phyloP scores from a whole-genome alignment of 2,329 filamentous ascomycete species.

The Epichloe aotearoae region DNA sequence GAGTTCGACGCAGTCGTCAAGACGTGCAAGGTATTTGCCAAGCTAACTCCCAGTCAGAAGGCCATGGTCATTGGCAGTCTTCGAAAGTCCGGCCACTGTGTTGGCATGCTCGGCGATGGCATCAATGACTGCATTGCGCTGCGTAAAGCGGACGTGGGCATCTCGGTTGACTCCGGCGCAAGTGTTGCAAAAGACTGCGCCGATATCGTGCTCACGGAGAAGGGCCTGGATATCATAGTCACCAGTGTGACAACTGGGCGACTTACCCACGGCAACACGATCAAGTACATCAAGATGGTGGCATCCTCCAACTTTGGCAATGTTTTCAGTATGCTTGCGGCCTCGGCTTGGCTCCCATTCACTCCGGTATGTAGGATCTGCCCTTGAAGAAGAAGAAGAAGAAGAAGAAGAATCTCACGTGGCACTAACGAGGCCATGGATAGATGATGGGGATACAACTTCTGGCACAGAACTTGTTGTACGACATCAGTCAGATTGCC shows the following conservation, averaged over 20 bases:
- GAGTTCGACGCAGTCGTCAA: constrained; percentile 12
- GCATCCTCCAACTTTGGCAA: constrained; percentile 19
- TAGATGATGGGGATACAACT: constrained; percentile 16
- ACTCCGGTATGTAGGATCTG: constrained; percentile 7
- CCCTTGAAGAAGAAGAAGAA: no score
- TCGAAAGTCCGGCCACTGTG: constrained; percentile 12
- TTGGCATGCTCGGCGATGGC: constrained; percentile 18
- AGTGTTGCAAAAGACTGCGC: constrained; percentile 17
- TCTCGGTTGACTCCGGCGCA: constrained; percentile 18
- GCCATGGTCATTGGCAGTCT: constrained; percentile 13
- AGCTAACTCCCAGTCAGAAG: constrained; percentile 16
- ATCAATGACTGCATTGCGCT: constrained; percentile 19
- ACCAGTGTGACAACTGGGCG: constrained; percentile 14
- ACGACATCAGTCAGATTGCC: constrained; percentile 18
- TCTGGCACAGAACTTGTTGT: constrained; percentile 16
- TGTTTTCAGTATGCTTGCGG: constrained; percentile 16
- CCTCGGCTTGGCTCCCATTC: constrained; percentile 17
- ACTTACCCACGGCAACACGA: constrained; percentile 16
- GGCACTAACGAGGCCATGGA: neutral
- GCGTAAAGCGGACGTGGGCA: constrained; percentile 15
- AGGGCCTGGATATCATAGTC: constrained; percentile 16
- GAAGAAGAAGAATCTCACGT: no score
- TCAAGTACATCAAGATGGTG: constrained; percentile 21
- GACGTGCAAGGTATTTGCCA: constrained; percentile 16
- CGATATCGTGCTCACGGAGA: constrained; percentile 17